Evolutionary conservation across 495 filamentous ascomycete genomes (phyloP).

Genomic region (Tuber melanosporum): DNA sequence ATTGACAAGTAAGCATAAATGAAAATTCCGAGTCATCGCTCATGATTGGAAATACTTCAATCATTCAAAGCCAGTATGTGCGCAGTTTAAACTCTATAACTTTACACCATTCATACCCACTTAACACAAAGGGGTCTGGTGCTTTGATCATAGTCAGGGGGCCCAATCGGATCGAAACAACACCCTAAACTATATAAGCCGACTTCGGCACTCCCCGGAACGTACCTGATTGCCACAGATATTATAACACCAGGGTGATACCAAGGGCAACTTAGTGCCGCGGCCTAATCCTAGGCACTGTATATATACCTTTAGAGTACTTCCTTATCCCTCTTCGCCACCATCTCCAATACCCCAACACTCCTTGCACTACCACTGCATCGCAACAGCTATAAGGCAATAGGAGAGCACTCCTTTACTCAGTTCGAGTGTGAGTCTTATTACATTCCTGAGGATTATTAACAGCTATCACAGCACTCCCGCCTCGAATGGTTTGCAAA

Average conservation of each 20-base stretch:
- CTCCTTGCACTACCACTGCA: not conserved
- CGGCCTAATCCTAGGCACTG: not conserved
- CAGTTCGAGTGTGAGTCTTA: not conserved
- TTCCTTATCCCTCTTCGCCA: not conserved
- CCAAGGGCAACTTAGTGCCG: not conserved
- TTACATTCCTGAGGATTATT: not conserved
- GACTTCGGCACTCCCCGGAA: not conserved
- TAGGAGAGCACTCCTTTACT: not conserved
- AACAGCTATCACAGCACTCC: not conserved
- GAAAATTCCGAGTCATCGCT: not conserved
- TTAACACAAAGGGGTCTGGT: not conserved
- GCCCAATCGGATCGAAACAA: not conserved
- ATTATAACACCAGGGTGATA: not conserved
- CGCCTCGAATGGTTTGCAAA: not conserved
- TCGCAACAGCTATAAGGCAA: not conserved
- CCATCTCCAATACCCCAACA: not conserved
- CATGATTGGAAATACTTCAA: not conserved
- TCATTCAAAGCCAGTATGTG: not conserved
- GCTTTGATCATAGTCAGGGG: not conserved
- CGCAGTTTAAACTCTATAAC: not conserved
- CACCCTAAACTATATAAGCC: not conserved
- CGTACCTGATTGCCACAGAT: not conserved
- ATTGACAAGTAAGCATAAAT: not conserved
- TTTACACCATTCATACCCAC: not conserved
- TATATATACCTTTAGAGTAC: not conserved